phyloP scores from a whole-genome alignment of 1,139 yeast species.

The Zygosaccharomyces sapae region DNA sequence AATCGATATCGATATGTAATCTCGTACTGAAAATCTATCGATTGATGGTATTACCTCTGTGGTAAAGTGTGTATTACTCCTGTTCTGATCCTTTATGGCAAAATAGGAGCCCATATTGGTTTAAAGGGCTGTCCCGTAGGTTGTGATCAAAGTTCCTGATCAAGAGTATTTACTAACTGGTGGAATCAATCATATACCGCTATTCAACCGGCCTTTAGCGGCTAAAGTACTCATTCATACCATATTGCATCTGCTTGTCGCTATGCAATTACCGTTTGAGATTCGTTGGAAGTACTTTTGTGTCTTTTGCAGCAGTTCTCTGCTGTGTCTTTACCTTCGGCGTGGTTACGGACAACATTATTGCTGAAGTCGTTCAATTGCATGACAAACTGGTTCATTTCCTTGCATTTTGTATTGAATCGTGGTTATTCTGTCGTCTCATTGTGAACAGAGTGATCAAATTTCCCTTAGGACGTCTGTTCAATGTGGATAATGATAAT shows the following conservation, averaged over 20 bases:
- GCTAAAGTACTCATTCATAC: too few species aligned
- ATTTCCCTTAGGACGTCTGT: constrained; percentile 7
- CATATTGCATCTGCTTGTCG: too few species aligned
- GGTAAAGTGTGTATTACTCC: too few species aligned
- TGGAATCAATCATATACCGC: not conserved
- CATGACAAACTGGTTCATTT: constrained; percentile 56
- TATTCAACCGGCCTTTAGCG: too few species aligned
- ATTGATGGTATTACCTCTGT: not conserved
- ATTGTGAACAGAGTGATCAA: constrained; percentile 8
- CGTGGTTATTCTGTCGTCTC: constrained; percentile 46
- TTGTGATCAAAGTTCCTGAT: constrained; percentile 1
- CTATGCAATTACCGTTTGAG: not conserved
- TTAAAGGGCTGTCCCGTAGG: not conserved
- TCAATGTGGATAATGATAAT: not conserved
- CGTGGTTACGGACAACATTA: constrained; percentile 40
- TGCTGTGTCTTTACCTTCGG: constrained; percentile 30
- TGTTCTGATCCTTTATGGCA: not conserved
- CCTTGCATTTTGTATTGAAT: constrained; percentile 44
- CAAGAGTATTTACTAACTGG: constrained; percentile 10
- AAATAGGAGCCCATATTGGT: not conserved
- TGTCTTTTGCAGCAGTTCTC: constrained; percentile 9
- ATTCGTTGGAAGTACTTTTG: constrained; percentile 8
- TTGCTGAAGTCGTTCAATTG: constrained; percentile 43
- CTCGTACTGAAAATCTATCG: too few species aligned
- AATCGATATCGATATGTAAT: not conserved